Percentiles rank a stretch among this genome's conserved stretches.
Conservation (phyloP, 495 filamentous ascomycete species). For the Achaetomiella virescens region DNA sequence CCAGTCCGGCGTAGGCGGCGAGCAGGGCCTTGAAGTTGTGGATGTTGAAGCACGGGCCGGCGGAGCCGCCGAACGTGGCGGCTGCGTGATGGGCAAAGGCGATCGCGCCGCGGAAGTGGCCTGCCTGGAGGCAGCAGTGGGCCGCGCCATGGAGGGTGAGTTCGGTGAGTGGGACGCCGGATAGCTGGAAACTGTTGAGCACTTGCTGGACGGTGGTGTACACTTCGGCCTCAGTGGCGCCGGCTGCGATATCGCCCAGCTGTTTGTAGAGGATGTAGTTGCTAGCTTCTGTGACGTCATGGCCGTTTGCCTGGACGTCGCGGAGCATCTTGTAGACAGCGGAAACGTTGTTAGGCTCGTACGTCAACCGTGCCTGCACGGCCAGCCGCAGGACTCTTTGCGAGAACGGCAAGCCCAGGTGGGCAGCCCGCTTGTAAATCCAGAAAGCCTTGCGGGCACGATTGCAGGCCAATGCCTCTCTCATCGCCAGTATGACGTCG, state of each 20-base stretch:
- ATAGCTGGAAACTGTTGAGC: conserved; percentile 13
- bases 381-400: conserved; percentile 33
- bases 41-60: conserved; percentile 29
- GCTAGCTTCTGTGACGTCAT: conserved; percentile 30
- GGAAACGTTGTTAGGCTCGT: conserved; percentile 8
- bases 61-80: conserved; percentile 11
- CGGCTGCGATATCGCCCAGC: conserved; percentile 14
- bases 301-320: conserved; percentile 25
- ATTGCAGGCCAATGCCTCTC: conserved; percentile 21
- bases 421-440: conserved; percentile 32
- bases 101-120: conserved; percentile 30
- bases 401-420: conserved; percentile 28
- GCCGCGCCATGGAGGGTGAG: conserved; percentile 36
- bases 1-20: conserved; percentile 30
- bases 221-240: not conserved
- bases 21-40: conserved; percentile 37
- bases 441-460: conserved; percentile 22
- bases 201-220: not conserved
- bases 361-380: conserved; percentile 33
- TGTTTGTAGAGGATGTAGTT: conserved; percentile 25
- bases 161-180: conserved; percentile 23
- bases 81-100: conserved; percentile 30
- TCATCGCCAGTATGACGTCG: conserved; percentile 35
- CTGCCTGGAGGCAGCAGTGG: conserved; percentile 23
- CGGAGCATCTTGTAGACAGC: conserved; percentile 30